Evolutionary conservation across 2,329 filamentous ascomycete species (phyloP), one percentile per base, ranked within the genome.

Genomic region (Colletotrichum limetticola): DNA sequence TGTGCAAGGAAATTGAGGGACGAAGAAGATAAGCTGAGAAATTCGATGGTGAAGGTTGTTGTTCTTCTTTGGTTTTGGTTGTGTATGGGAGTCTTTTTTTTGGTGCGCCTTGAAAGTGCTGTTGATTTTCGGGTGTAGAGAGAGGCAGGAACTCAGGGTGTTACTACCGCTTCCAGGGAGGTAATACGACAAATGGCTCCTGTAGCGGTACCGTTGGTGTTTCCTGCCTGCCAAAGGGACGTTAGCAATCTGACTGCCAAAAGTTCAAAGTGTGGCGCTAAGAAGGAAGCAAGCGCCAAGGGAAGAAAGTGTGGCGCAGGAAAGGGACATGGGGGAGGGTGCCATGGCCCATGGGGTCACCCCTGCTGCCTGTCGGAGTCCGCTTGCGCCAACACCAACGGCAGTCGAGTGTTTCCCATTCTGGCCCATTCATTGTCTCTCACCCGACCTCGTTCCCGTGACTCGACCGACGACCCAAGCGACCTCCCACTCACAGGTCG

Each of bases 401-500:
- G 59, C 53, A 68, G 30, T 72, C 42, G 64, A 72, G 32, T 69
- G 66, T 64, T 72, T 64, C 70, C 66, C 63, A 19, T 70, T 70
- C 37, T 68, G 66, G 65, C 35, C 55, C 58, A 58, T 63, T 65
- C 42, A 35, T 52, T 32, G 61, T 56, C 67, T 69, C 70, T 70
- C 71, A 66, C 71, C 71, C 66, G 71, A 73, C 71, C 71, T 71
- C 61, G 71, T 55, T 35, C 71, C 42, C 61, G 56, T 73, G 71
- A 73, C 71, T 66, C 60, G 67, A 61, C 42, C 61, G 49, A 72
- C 35, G 49, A 35, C 60, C 46, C n/a, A 61, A 72, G 49, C 58
- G 60, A 61, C 42, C 55, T 60, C 56, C 60, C 60, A 68, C 53
- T 55, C 55, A 49, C 26, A 70, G 60, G 46, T 60, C 66, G 55